A percentile compares a stretch with the other conserved stretches of the same genome.
Conservation (phyloP, 2,329 filamentous ascomycete genomes). For the Hymenoscyphus fructigenus region DNA sequence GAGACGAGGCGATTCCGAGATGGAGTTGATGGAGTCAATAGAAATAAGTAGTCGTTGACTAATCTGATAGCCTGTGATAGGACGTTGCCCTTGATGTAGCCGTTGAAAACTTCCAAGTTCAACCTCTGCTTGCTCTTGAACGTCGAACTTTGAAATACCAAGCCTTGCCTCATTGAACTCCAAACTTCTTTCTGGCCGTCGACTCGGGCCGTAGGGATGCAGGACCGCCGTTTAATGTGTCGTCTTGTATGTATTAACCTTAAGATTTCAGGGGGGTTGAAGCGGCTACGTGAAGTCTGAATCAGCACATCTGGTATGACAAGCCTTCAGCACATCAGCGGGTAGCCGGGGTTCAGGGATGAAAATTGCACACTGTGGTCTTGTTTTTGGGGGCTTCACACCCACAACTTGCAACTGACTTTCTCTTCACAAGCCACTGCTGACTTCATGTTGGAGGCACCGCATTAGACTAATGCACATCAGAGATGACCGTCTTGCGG, state of each 20-base stretch:
- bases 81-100: not conserved
- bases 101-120: not conserved
- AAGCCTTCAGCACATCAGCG: not conserved
- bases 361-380: not conserved
- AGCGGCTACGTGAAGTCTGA: slow-evolving; percentile 2
- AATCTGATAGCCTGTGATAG: not conserved
- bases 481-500: not conserved
- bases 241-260: not conserved
- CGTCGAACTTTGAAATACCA: not conserved
- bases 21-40: not conserved
- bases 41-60: not conserved
- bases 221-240: not conserved
- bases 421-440: not conserved
- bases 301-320: not conserved
- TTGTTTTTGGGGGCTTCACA: not conserved
- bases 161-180: not conserved
- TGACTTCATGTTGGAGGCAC: not conserved
- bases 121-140: not conserved
- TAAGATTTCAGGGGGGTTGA: slow-evolving; percentile 1
- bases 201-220: slow-evolving; percentile 1
- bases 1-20: not conserved
- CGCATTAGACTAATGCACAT: not conserved
- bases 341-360: slow-evolving; percentile 1
- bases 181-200: not conserved
- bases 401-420: not conserved